Conservation (phyloP, 805 yeast species). For the Lipomyces mesembrius region DNA sequence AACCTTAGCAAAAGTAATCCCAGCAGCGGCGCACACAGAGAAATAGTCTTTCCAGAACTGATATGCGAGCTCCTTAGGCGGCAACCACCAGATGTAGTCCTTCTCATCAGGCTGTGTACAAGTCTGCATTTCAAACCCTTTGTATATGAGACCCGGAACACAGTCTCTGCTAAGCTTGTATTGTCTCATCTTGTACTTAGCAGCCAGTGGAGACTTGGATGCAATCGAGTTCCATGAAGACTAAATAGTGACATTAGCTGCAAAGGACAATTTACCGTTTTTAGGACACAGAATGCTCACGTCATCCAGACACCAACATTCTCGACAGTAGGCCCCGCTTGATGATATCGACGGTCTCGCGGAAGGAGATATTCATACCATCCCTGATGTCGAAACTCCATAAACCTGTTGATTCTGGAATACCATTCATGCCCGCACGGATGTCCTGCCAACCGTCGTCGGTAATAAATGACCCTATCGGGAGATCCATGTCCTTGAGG, state of each 20-base stretch:
- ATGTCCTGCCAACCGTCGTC: constrained; percentile 21
- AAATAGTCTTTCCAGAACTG: constrained; percentile 15
- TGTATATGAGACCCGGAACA: neutral
- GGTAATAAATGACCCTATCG: constrained; percentile 14
- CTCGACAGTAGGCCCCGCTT: constrained; percentile 12
- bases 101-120: constrained; percentile 10
- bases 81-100: constrained; percentile 17
- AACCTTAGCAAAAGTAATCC: constrained; percentile 13
- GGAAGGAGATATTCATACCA: constrained; percentile 5
- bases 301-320: constrained; percentile 6
- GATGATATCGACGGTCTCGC: constrained; percentile 7
- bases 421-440: constrained; percentile 16
- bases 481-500: constrained; percentile 9
- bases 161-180: constrained; percentile 5
- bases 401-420: constrained; percentile 1
- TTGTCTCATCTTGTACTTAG: neutral
- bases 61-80: constrained; percentile 12
- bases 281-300: neutral
- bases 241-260: neutral
- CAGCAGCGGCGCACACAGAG: constrained; percentile 9
- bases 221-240: constrained; percentile 5
- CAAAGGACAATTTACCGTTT: too few relatives aligned
- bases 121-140: neutral
- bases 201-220: neutral
- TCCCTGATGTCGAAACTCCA: constrained; percentile 15